Evolutionary conservation across 108 stramenopile species (phyloP), one percentile per base, ranked within the genome.

Genomic region (Phaeodactylum tricornutum): DNA sequence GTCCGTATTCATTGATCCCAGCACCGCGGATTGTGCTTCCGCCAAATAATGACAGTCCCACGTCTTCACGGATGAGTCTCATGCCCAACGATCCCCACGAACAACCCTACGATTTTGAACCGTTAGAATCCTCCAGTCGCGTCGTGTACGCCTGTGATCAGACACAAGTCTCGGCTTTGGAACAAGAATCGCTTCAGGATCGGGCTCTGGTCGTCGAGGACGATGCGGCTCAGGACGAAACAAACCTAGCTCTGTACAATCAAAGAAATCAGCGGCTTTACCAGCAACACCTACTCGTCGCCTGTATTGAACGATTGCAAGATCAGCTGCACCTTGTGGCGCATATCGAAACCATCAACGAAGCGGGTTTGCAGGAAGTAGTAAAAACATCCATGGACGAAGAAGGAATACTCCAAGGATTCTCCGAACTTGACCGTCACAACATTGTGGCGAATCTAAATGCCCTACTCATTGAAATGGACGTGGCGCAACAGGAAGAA

Each of bases 231-330:
- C 6, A 46, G 3, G 25, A 46, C 7, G 45, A 20, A 7, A 46
- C 45, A 7, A 26, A 46, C 14, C 19, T 20, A 26, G 20, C 17
- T 27, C 45, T 46, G 23, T 15, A 43, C 17, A 43, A 19, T 22
- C 23, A 23, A 29, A 47, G 61, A 21, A 64, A 66, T 24, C 54
- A 61, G n/a, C 49, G 60, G 8, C 45, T 21, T n/a, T 35, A 27
- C 43, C 61, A 53, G 38, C 64, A 75, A 53, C 47, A 75, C 12
- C 41, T 75, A 1, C 41, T 75, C 29, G 25, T 57, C 34, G 57
- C 53, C 0, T 43, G 52, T 25, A 17, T 75, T 3, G 55, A 65
- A 48, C 55, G 68, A 15, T 43, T 75, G 12, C 64, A 63, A 31
- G 59, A 66, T 32, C 41, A 69, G 28, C 12, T 52, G 11, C 47